Base-by-base conservation (phyloP, 805 yeast genomes). In the Starmerella bacillaris region DNA sequence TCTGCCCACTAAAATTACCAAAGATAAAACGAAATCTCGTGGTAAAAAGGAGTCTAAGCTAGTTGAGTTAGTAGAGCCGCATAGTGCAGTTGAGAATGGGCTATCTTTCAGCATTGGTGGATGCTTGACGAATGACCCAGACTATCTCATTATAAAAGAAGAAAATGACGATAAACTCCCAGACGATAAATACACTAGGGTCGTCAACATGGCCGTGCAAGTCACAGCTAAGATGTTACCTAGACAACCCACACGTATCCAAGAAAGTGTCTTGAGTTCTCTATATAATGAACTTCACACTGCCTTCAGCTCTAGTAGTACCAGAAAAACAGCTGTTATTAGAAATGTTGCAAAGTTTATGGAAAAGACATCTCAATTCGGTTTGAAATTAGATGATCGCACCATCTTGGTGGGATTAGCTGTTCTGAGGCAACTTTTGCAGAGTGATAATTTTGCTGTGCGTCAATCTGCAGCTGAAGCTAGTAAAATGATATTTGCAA, bases 191-290 rank as follows among this genome's bases (percentile, higher is more conserved):
- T 27, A 22, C 34, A 43, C 48, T 3, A 15, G 38, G 2, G 38
- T 78, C 3, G 66, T 82, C n/a, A 94, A 86, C 55, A 51, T 67
- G 2, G 74, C 94, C 0, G 72, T 86, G 48, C 82, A 76, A 40
- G 61, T 84, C 2, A 79, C 83, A 50, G 70, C 78, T 4, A 50
- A 66, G 6, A 63, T 77, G 1, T 76, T 86, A 43, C 79, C 92
- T 0, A 60, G 64, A 38, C 65, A 86, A 44, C 70, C 84, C 5
- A 56, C 70, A 4, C 78, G 80, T 41, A 77, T 89, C 35, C 95
- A 86, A 49, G 74, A 76, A 38, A 82, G 95, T 1, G 63, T 89
- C n/a, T 55, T 89, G 16, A 95, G 86, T 48, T 78, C 74, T 36
- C 55, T 89, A 41, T 66, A 83, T 43, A 60, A 74, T 3, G 61